Percentiles rank a stretch among this genome's conserved stretches.
Evolutionary conservation across 164 flowering plant species (phyloP).

Genomic region (Chloranthus sessilifolius): DNA sequence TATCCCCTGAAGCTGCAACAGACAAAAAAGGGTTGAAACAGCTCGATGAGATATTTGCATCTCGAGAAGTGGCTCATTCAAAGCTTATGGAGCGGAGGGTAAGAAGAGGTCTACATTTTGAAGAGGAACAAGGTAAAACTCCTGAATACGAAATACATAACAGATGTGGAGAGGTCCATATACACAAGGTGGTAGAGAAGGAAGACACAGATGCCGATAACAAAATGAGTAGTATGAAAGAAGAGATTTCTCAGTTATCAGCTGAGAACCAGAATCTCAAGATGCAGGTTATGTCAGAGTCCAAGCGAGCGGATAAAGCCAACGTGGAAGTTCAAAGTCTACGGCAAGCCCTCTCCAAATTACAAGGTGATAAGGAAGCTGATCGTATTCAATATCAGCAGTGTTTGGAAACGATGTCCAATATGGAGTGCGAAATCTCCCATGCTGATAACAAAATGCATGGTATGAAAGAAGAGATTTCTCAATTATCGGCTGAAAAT

Average conservation of each 20-base stretch:
- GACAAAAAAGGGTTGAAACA: slow-evolving; percentile 45
- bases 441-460: too few relatives aligned
- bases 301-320: slow-evolving; percentile 28
- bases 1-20: slow-evolving; percentile 23
- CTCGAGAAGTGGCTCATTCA: slow-evolving; percentile 11
- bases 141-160: not conserved
- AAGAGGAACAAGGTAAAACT: slow-evolving; percentile 15
- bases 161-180: not conserved
- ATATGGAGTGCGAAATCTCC: too few relatives aligned
- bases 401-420: too few relatives aligned
- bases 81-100: slow-evolving; percentile 20
- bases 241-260: slow-evolving; percentile 20
- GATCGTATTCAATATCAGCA: too few relatives aligned
- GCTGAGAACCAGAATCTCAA: slow-evolving; percentile 27
- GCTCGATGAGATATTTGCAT: slow-evolving; percentile 40
- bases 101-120: slow-evolving; percentile 17
- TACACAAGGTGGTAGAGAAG: slow-evolving; percentile 16
- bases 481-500: too few relatives aligned
- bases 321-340: slow-evolving; percentile 38
- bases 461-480: too few relatives aligned
- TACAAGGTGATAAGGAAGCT: slow-evolving; percentile 52
- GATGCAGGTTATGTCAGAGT: slow-evolving; percentile 18
- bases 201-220: slow-evolving; percentile 10
- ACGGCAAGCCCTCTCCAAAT: slow-evolving; percentile 35
- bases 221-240: slow-evolving; percentile 8